These are phyloP conservation scores for Rutstroemia sydowiana DNA, from an alignment of 2,329 filamentous ascomycete genomes.

Conservation along the genomic window DNA sequence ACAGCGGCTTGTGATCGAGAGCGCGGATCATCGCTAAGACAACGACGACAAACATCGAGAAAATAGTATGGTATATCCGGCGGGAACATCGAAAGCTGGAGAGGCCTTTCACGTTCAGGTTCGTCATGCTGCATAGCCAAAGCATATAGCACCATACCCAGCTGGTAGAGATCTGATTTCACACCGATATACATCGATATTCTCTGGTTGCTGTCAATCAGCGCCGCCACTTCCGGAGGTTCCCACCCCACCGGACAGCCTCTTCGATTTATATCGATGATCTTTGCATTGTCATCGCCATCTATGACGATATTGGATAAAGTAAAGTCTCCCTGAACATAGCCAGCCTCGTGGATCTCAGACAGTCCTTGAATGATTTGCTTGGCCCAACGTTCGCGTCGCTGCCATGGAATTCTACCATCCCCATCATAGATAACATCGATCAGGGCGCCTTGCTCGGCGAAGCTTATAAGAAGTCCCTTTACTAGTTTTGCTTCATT, in stretches of 20 bases:
- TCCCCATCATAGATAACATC: conserved; percentile 81
- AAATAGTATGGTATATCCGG: conserved; percentile 74
- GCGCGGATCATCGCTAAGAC: conserved; percentile 67
- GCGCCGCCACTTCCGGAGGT: conserved; percentile 77
- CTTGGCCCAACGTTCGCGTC: conserved; percentile 78
- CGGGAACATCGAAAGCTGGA: conserved; percentile 48
- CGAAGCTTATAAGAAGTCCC: conserved; percentile 82
- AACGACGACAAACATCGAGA: conserved; percentile 62
- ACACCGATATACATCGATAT: conserved; percentile 97
- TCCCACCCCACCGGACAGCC: conserved; percentile 99
- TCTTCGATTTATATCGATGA: conserved; percentile 95
- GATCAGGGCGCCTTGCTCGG: conserved; percentile 77
- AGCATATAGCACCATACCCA: conserved; percentile 93
- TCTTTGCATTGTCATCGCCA: conserved; percentile 74
- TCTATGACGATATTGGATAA: conserved; percentile 96
- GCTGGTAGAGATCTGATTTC: conserved; percentile 91
- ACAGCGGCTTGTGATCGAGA: conserved; percentile 65
- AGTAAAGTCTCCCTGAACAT: conserved; percentile 96
- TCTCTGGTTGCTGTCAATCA: conserved; percentile 81
- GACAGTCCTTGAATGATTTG: conserved; percentile 86
- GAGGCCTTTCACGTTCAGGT: conserved; percentile 72
- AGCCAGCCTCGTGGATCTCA: conserved; percentile 91
- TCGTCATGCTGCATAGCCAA: conserved; percentile 83
- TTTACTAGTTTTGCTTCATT: conserved; percentile 68
- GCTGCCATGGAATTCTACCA: conserved; percentile 54